Conservation (phyloP, 2,329 filamentous ascomycete species). For the Colletotrichum liriopes region DNA sequence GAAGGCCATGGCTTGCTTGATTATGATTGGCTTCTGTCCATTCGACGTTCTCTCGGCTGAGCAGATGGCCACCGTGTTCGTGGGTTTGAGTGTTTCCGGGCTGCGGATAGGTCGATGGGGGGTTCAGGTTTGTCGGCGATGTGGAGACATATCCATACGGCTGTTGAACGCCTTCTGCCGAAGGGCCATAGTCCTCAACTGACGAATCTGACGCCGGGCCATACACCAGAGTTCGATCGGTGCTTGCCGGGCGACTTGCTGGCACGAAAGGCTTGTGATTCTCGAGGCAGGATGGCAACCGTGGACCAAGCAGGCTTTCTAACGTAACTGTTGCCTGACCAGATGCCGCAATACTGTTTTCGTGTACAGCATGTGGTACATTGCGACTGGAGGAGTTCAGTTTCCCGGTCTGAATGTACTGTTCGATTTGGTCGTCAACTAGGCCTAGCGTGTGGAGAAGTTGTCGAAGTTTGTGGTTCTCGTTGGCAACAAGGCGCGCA, state of each 20-base stretch:
- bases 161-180: slow-evolving; percentile 14
- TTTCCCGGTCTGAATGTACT: slow-evolving; percentile 52
- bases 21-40: slow-evolving; percentile 9
- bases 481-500: slow-evolving; percentile 77
- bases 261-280: slow-evolving; percentile 46
- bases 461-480: slow-evolving; percentile 76
- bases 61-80: slow-evolving; percentile 3
- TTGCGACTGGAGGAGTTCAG: neutral
- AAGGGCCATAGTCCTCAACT: slow-evolving; percentile 15
- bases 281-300: slow-evolving; percentile 52
- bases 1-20: neutral
- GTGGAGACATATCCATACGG: neutral
- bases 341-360: neutral
- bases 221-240: neutral
- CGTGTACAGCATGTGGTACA: too few species aligned
- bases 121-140: slow-evolving; percentile 3
- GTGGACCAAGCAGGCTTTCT: slow-evolving; percentile 56
- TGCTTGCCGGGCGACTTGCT: neutral
- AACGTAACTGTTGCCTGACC: slow-evolving; percentile 46
- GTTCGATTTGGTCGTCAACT: slow-evolving; percentile 68
- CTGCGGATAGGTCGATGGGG: slow-evolving; percentile 11
- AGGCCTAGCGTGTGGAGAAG: slow-evolving; percentile 73
- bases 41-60: neutral
- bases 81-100: neutral
- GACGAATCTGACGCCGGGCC: slow-evolving; percentile 23